Evolutionary conservation across 768 basidiomycete species (phyloP), one percentile per base, ranked within the genome.

Genomic region (Rhizopogon rudus): DNA sequence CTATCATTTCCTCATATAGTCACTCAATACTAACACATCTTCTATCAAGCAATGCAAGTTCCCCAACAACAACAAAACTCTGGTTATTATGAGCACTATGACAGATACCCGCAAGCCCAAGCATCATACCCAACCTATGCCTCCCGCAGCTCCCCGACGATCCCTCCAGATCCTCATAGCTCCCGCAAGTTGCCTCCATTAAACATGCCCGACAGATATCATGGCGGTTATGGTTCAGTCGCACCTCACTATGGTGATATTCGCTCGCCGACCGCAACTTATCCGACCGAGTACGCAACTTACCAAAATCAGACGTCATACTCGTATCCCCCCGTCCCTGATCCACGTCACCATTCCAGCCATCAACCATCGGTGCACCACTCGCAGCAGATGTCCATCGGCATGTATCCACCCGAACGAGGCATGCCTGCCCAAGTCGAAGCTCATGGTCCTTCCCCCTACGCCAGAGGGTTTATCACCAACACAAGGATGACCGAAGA

Each of bases 261-360:
- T 66, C 83, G 85, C 59, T 84, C 86, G 12, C 83, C 86, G 8
- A 79, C 83, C 14, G 80, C 83, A 35, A 78, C 80, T 22, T 88
- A 87, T 68, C 78, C 83, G 22, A 54, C 76, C 56, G 72, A 76
- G 45, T 87, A 84, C 67, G 68, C 76, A 12, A 68, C 72, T 44
- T 84, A 82, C 63, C 69, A 68, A 8, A 67, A 62, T 29, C 75
- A 74, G 25, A 48, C 64, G 1, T 64, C 69, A 5, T 71, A 70
- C 44, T 66, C 65, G 43, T 70, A 67, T 49, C 65, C 71, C 43
- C 66, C 67, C 2, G 65, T 71, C 16, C 72, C 74, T 52, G 75
- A 77, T 59, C 69, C 73, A 20, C 69, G 75, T 55, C 58, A 58
- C 43, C 65, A 72, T 25, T 52, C 65, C 2, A 37, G 52, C 7